These are phyloP conservation scores for Lentinula aciculospora DNA, from an alignment of 768 basidiomycete species.

Conservation along the genomic window DNA sequence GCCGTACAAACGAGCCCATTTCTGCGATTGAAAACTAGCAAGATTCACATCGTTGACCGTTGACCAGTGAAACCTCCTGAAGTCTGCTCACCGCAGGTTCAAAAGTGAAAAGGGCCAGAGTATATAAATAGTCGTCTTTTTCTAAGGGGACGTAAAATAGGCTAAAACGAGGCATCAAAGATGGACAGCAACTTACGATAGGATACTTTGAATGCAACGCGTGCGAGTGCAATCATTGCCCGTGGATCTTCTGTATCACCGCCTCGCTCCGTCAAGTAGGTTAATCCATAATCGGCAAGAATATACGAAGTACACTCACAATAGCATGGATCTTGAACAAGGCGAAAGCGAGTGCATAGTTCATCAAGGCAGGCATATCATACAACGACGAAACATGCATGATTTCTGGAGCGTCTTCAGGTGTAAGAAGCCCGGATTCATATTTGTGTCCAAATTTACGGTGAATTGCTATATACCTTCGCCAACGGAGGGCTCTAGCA, in stretches of 20 bases:
- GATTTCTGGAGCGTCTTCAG: slow-evolving; percentile 41
- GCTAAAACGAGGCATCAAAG: too few relatives aligned
- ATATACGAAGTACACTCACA: slow-evolving; percentile 21
- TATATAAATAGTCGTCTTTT: slow-evolving; percentile 37
- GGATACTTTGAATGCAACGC: slow-evolving; percentile 36
- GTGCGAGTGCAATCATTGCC: slow-evolving; percentile 32
- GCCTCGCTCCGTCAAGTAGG: too few relatives aligned
- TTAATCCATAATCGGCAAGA: not conserved
- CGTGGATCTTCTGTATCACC: too few relatives aligned
- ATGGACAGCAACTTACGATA: slow-evolving; percentile 34
- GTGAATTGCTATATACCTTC: slow-evolving; percentile 36
- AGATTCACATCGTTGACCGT: too few relatives aligned
- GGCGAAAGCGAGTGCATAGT: slow-evolving; percentile 38
- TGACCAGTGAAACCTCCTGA: not conserved
- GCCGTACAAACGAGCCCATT: slow-evolving; percentile 34
- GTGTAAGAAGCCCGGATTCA: slow-evolving; percentile 26
- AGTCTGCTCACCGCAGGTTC: slow-evolving; percentile 29
- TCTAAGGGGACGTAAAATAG: slow-evolving; percentile 12
- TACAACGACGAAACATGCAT: slow-evolving; percentile 26
- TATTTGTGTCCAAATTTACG: slow-evolving; percentile 30
- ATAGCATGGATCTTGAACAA: slow-evolving; percentile 49
- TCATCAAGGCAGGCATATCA: slow-evolving; percentile 40
- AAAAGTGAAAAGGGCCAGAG: slow-evolving; percentile 30
- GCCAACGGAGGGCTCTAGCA: slow-evolving; percentile 35
- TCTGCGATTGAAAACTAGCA: slow-evolving; percentile 15